A percentile compares a stretch with the other conserved stretches of the same genome.
Conservation (phyloP, 108 stramenopile species). For the Cyclotella kingstonii region DNA sequence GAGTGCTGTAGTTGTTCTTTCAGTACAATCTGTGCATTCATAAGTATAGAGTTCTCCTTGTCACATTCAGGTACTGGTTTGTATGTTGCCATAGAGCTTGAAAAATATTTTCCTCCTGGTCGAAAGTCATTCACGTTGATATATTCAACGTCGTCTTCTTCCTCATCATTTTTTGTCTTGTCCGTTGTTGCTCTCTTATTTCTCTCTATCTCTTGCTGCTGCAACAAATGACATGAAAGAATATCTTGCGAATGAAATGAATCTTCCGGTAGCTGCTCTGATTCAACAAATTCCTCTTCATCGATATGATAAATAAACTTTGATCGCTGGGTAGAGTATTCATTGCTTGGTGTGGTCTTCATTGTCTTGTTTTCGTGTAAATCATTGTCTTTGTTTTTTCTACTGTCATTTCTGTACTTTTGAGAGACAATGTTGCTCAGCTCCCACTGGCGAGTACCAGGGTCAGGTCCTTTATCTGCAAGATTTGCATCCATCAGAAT, state of each 20-base stretch:
- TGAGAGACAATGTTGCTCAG: slow-evolving; percentile 2
- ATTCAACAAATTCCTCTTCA: background rate
- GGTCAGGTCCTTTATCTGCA: slow-evolving; percentile 22
- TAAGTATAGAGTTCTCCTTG: background rate
- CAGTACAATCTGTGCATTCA: background rate
- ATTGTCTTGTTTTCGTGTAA: background rate
- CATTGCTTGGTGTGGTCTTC: background rate
- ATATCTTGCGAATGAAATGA: slow-evolving; percentile 31
- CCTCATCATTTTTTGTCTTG: slow-evolving; percentile 4
- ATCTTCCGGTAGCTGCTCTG: slow-evolving; percentile 30
- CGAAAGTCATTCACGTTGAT: slow-evolving; percentile 17
- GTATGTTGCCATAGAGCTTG: background rate
- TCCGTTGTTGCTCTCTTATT: background rate
- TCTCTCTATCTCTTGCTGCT: slow-evolving; percentile 29
- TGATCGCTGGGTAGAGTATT: background rate
- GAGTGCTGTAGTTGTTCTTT: background rate
- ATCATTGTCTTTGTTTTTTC: background rate
- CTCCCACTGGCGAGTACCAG: slow-evolving; percentile 37
- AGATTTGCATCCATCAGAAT: slow-evolving; percentile 12
- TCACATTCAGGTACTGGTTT: background rate
- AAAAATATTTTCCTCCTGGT: slow-evolving; percentile 7
- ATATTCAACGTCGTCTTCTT: slow-evolving; percentile 23
- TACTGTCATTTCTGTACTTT: background rate
- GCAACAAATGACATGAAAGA: slow-evolving; percentile 17
- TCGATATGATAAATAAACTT: background rate